These are phyloP conservation scores for Suillus bovinus DNA, from an alignment of 768 basidiomycete species.

Conservation along the genomic window DNA sequence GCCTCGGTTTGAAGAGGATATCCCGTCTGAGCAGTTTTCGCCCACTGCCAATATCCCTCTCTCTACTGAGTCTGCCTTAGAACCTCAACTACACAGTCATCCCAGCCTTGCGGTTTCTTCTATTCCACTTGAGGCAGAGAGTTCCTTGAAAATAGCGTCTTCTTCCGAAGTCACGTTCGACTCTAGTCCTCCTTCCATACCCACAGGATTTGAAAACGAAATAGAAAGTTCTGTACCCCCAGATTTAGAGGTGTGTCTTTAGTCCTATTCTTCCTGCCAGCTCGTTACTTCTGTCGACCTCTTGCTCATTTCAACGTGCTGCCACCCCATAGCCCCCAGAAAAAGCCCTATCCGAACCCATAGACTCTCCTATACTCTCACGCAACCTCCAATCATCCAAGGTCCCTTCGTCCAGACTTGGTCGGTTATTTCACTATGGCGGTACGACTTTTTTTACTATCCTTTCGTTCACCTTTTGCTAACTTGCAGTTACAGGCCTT, in stretches of 20 bases:
- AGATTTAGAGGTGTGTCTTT: not conserved
- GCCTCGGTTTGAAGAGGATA: not conserved
- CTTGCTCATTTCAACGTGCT: not conserved
- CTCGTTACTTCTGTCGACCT: not conserved
- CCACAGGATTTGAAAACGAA: not conserved
- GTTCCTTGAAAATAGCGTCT: not conserved
- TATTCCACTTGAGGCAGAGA: not conserved
- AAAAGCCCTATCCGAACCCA: constrained; percentile 26
- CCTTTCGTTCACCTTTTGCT: not conserved
- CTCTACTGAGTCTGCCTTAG: not conserved
- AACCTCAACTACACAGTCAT: not conserved
- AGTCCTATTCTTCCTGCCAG: not conserved
- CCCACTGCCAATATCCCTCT: not conserved
- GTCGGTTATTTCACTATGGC: constrained; percentile 92
- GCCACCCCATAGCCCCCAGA: not conserved
- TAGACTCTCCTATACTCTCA: constrained; percentile 34
- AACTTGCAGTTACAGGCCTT: constrained; percentile 56
- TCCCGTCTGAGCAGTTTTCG: not conserved
- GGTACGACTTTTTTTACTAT: constrained; percentile 45
- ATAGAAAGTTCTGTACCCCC: not conserved
- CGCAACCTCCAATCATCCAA: constrained; percentile 75
- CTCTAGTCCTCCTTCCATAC: not conserved
- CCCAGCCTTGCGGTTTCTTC: too few species aligned
- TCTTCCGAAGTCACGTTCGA: not conserved
- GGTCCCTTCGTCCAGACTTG: constrained; percentile 88